phyloP scores from a whole-genome alignment of 1,139 yeast genomes.

The Diutina neorugosa region DNA sequence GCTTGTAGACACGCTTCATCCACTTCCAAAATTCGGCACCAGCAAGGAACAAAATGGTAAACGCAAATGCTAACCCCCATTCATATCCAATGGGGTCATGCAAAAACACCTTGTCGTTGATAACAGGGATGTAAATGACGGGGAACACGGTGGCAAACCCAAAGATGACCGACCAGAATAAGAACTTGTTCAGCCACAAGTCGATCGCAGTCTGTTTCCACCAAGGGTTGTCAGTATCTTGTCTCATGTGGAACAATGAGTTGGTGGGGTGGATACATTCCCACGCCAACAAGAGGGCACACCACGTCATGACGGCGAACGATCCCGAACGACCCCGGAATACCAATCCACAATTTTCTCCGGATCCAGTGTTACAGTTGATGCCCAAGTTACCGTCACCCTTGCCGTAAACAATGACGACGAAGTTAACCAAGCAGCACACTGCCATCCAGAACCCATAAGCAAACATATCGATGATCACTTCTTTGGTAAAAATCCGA shows the following conservation, averaged over 20 bases:
- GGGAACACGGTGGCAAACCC: slow-evolving; percentile 74
- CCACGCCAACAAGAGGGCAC: slow-evolving; percentile 80
- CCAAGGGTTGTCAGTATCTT: slow-evolving; percentile 49
- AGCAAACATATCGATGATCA: slow-evolving; percentile 20
- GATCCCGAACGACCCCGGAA: slow-evolving; percentile 74
- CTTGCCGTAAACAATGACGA: slow-evolving; percentile 18
- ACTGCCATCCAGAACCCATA: slow-evolving; percentile 28
- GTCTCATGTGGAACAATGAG: slow-evolving; percentile 68
- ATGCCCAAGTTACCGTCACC: slow-evolving; percentile 22
- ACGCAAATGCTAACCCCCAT: slow-evolving; percentile 72
- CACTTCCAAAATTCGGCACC: slow-evolving; percentile 62
- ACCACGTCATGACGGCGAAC: slow-evolving; percentile 85
- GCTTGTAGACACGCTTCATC: slow-evolving; percentile 42
- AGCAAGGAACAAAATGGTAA: slow-evolving; percentile 43
- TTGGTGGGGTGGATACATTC: slow-evolving; percentile 71
- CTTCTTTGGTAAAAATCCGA: slow-evolving; percentile 21
- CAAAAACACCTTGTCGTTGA: slow-evolving; percentile 64
- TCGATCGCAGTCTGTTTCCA: slow-evolving; percentile 46
- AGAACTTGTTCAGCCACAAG: slow-evolving; percentile 64
- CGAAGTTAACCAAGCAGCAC: slow-evolving; percentile 20
- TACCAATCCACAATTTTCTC: slow-evolving; percentile 44
- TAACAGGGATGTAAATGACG: slow-evolving; percentile 78
- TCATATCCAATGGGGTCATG: slow-evolving; percentile 69
- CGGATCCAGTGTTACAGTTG: slow-evolving; percentile 13
- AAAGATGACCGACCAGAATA: slow-evolving; percentile 72